Base-by-base conservation (phyloP, 805 yeast species). In the Komagataella mondaviorum region DNA sequence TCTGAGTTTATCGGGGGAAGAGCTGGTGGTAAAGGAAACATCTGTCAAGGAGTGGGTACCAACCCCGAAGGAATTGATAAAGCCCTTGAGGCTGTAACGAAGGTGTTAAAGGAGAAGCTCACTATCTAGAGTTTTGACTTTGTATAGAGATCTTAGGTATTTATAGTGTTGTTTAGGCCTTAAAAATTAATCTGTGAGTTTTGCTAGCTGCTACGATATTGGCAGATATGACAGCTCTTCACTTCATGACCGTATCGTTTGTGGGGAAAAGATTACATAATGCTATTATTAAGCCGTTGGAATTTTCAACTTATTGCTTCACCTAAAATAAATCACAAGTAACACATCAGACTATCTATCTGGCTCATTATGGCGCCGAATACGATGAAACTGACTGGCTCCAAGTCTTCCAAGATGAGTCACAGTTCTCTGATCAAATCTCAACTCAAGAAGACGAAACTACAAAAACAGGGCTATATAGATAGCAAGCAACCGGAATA, bases 1-100 rank as follows among this genome's bases (percentile, higher is more conserved):
- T 72, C 90, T 47, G 69, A 72, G 44, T 72, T 75, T 60, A 80
- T 93, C 59, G 99, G 99, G 57, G 99, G 99, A 68, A 88, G 85
- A 68, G 95, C 96, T 53, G 99, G 99, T 71, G 99, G 99, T 68
- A 93, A 88, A 71, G 98, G 96, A 56, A 87, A 88, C 57, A 82
- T 90, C 51, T 88, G 88, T 59, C 99, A 93, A 72, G 99, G 99
- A 69, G 85, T 88, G 82, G 99, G 99, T 60, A 88, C 83, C 59
- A 85, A 88, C 55, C 76, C 82, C 44, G 74, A 70, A 39, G 87
- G 85, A 56, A 74, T 88, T 51, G 75, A 73, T 46, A 76, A 74
- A 45, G 99, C 99, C 23, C 73, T 93, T 56, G 77, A 74, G 39
- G 87, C 83, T 55, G 78, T 90, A 50, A 76, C 76, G 57, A 73